A percentile compares a stretch with the other conserved stretches of the same genome.
These are phyloP conservation scores for Breviolum minutum DNA, from an alignment of 73 alveolate species.

Conservation along the genomic window DNA sequence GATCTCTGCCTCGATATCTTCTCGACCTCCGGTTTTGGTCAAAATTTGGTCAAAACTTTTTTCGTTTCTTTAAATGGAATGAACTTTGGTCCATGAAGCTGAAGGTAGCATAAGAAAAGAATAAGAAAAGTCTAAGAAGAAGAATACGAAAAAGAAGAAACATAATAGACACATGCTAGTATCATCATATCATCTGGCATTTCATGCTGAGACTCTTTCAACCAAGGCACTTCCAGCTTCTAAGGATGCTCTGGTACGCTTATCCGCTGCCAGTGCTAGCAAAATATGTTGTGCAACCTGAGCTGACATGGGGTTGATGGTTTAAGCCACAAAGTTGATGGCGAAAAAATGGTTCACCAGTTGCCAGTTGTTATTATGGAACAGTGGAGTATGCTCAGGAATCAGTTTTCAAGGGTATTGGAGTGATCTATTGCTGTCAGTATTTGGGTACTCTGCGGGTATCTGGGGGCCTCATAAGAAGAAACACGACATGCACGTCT, in stretches of 20 bases:
- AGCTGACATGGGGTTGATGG: not conserved
- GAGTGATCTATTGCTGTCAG: too few relatives aligned
- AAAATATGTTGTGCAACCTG: not conserved
- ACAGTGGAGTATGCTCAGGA: not conserved
- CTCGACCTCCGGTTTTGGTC: not conserved
- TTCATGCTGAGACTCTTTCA: not conserved
- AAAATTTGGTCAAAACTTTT: not conserved
- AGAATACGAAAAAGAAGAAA: not conserved
- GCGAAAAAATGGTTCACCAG: too few relatives aligned
- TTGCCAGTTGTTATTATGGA: too few relatives aligned
- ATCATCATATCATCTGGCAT: not conserved
- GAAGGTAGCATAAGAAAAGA: not conserved
- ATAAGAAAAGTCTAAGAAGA: not conserved
- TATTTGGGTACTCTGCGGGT: too few relatives aligned
- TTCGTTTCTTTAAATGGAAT: not conserved
- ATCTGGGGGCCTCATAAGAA: too few relatives aligned
- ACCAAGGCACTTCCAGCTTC: not conserved
- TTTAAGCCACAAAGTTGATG: too few relatives aligned
- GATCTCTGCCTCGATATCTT: slow-evolving; percentile 1
- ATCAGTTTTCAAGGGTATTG: too few relatives aligned
- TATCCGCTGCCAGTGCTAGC: not conserved
- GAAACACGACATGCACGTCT: too few relatives aligned
- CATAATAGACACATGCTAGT: not conserved
- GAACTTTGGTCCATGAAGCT: not conserved
- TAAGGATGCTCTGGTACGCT: not conserved